phyloP scores from a whole-genome alignment of 805 yeast genomes.

The Lachancea quebecensis region DNA sequence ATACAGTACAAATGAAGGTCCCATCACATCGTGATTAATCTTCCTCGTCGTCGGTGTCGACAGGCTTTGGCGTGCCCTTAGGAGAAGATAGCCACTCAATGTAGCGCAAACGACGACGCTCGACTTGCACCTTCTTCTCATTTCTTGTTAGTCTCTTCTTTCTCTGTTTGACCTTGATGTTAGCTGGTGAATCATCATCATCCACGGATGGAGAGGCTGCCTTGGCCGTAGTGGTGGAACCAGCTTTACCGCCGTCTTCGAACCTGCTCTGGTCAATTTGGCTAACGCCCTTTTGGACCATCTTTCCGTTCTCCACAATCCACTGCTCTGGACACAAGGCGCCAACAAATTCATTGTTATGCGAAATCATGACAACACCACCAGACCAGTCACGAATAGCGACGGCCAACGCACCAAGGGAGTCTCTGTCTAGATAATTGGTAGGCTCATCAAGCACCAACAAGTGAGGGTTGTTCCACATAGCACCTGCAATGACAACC shows the following conservation, averaged over 20 bases:
- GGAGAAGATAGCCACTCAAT: constrained; percentile 93
- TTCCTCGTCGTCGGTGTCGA: constrained; percentile 89
- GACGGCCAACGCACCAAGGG: constrained; percentile 93
- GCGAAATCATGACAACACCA: constrained; percentile 98
- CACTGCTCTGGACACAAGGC: constrained; percentile 98
- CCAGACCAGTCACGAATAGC: constrained; percentile 98
- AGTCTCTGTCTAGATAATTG: constrained; percentile 95
- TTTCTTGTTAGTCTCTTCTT: constrained; percentile 98
- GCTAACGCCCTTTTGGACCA: constrained; percentile 75
- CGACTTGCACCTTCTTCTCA: constrained; percentile 85
- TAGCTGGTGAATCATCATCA: constrained; percentile 89
- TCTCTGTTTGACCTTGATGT: constrained; percentile 84
- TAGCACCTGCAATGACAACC: constrained; percentile 98
- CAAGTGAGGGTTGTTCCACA: constrained; percentile 99
- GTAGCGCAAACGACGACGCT: constrained; percentile 89
- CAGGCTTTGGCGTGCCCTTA: constrained; percentile 95
- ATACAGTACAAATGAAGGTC: background rate
- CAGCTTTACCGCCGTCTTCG: constrained; percentile 63
- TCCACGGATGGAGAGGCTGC: constrained; percentile 39
- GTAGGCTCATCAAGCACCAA: constrained; percentile 97
- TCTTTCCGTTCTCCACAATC: constrained; percentile 88
- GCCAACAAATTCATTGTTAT: constrained; percentile 93
- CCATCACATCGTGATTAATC: constrained; percentile 11
- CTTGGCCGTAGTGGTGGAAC: constrained; percentile 42
- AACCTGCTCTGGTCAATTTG: constrained; percentile 72